Conservation (phyloP, 169 alveolate species). For the Eimeria falciformis region DNA sequence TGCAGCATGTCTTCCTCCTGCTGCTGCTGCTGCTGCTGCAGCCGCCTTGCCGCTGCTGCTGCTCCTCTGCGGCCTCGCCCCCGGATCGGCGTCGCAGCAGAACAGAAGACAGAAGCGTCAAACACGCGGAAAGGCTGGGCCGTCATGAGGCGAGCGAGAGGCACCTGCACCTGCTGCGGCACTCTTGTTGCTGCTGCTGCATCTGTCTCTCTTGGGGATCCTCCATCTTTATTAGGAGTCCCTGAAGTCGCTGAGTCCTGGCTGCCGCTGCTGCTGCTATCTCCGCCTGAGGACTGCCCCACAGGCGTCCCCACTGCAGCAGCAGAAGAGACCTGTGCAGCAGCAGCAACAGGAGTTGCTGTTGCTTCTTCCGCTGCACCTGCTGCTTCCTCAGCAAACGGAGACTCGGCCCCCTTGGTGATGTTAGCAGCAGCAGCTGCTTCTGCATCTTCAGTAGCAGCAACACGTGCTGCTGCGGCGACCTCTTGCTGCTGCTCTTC, state of each 20-base stretch:
- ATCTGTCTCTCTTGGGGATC: not conserved
- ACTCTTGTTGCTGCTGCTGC: not conserved
- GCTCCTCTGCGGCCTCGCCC: slow-evolving; percentile 71
- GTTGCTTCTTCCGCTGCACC: slow-evolving; percentile 2
- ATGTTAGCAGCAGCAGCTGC: slow-evolving; percentile 29
- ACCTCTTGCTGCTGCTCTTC: not conserved
- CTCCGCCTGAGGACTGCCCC: not conserved
- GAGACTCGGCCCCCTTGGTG: too few species aligned
- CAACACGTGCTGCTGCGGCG: slow-evolving; percentile 12
- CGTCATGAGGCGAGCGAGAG: slow-evolving; percentile 63
- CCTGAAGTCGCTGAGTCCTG: too few species aligned
- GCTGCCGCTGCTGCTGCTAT: not conserved
- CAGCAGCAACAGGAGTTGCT: slow-evolving; percentile 37
- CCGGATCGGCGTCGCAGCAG: slow-evolving; percentile 55
- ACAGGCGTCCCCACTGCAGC: not conserved
- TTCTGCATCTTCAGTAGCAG: not conserved
- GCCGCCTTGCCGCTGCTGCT: slow-evolving; percentile 66
- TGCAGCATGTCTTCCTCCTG: slow-evolving; percentile 21
- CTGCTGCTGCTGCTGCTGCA: slow-evolving; percentile 73
- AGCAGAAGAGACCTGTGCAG: not conserved
- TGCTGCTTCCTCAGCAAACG: not conserved
- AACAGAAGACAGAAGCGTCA: slow-evolving; percentile 59
- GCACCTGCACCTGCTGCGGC: slow-evolving; percentile 40
- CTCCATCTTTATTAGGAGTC: not conserved
- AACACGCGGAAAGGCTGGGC: slow-evolving; percentile 72